Evolutionary conservation across 2,329 filamentous ascomycete species (phyloP).

Genomic region (Exserohilum rostratum): DNA sequence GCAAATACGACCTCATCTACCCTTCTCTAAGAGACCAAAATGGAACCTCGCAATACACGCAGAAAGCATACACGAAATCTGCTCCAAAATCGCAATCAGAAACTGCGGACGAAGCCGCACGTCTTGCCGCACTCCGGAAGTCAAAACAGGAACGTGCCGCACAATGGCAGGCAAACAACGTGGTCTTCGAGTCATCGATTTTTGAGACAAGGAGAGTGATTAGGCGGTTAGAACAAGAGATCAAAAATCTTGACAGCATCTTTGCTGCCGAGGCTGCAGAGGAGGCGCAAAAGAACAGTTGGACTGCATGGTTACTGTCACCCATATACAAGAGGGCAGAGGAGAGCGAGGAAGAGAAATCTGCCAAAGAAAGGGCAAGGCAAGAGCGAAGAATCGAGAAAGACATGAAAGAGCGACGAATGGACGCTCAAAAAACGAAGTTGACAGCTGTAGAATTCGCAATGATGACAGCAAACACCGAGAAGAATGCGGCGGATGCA

Average conservation of each 20-base stretch:
- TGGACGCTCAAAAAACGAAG: constrained; percentile 22
- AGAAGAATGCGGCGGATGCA: constrained; percentile 21
- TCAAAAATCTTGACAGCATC: constrained; percentile 34
- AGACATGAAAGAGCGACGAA: constrained; percentile 41
- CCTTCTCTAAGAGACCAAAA: not conserved
- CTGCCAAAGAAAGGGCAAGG: constrained; percentile 36
- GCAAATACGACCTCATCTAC: not conserved
- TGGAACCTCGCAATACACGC: not conserved
- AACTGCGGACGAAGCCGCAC: not conserved
- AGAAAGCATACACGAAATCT: not conserved
- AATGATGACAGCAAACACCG: constrained; percentile 15
- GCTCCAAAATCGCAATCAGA: not conserved
- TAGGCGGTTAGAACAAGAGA: constrained; percentile 31
- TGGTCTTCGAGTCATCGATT: constrained; percentile 5
- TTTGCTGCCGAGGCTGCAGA: constrained; percentile 32
- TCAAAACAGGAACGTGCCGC: not conserved
- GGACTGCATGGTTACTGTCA: constrained; percentile 34
- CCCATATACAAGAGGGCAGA: constrained; percentile 33
- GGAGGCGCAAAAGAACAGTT: constrained; percentile 43
- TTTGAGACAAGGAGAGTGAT: constrained; percentile 26
- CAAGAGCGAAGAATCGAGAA: constrained; percentile 42
- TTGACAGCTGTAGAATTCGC: constrained; percentile 23
- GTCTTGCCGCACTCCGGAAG: not conserved
- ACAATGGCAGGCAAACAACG: not conserved
- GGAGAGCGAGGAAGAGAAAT: constrained; percentile 44